phyloP scores from a whole-genome alignment of 306 rosid species.

The Cyclanthera cordifolia region DNA sequence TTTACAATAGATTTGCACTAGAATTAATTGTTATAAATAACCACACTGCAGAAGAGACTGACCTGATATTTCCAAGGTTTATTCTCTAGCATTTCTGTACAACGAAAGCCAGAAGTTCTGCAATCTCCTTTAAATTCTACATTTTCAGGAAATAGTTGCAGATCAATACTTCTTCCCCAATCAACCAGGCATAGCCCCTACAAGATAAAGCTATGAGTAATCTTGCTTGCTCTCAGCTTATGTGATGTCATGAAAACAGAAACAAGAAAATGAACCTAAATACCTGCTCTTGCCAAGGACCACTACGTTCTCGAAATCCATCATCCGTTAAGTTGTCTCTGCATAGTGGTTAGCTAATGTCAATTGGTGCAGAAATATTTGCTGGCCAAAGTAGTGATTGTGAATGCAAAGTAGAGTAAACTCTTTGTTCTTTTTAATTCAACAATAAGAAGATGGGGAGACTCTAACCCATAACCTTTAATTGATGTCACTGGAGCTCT shows the following conservation, averaged over 20 bases:
- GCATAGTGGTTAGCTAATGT: conserved; percentile 20
- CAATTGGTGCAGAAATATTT: neutral
- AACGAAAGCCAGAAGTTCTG: conserved; percentile 86
- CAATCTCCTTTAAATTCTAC: conserved; percentile 62
- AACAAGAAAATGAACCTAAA: conserved; percentile 9
- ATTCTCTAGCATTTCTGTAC: conserved; percentile 73
- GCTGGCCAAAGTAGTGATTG: neutral
- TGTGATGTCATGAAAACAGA: neutral
- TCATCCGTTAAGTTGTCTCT: conserved; percentile 50
- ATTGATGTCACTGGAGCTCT: no score
- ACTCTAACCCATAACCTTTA: no score
- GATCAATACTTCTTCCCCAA: conserved; percentile 97
- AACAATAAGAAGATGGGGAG: no score
- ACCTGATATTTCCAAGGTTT: conserved; percentile 87
- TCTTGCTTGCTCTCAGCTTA: neutral
- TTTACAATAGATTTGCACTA: neutral
- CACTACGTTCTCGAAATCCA: conserved; percentile 43
- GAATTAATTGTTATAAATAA: neutral
- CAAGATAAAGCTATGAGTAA: conserved; percentile 17
- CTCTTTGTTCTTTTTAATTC: no score
- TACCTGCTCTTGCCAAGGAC: conserved; percentile 84
- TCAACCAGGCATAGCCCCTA: conserved; percentile 97
- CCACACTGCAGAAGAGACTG: conserved; percentile 15
- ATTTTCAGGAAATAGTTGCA: conserved; percentile 59
- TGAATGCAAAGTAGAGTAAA: neutral